These are phyloP conservation scores for Pseudozyma hubeiensis DNA, from an alignment of 1,284 basidiomycete genomes.

Conservation along the genomic window DNA sequence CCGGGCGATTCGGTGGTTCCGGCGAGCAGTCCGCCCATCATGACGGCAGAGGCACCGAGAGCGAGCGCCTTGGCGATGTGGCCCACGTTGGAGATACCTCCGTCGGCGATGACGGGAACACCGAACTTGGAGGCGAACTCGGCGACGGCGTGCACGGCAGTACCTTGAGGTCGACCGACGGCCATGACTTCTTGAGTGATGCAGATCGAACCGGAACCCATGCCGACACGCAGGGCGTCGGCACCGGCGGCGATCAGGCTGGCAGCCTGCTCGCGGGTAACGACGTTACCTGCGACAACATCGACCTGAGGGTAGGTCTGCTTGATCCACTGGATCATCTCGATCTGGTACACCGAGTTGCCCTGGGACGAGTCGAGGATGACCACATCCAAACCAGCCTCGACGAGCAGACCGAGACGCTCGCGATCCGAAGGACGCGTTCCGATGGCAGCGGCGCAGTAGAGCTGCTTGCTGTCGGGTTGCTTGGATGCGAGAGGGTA, in stretches of 20 bases:
- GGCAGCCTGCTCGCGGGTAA: slow-evolving; percentile 96
- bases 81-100: slow-evolving; percentile 93
- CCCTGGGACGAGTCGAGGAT: slow-evolving; percentile 96
- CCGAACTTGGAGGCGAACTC: slow-evolving; percentile 95
- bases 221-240: slow-evolving; percentile 92
- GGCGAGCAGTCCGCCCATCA: slow-evolving; percentile 98
- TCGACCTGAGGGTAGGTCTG: slow-evolving; percentile 77
- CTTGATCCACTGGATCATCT: slow-evolving; percentile 97
- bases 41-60: slow-evolving; percentile 92
- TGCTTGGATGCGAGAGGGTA: slow-evolving; percentile 95
- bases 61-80: slow-evolving; percentile 97
- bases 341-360: slow-evolving; percentile 92
- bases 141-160: slow-evolving; percentile 92
- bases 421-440: slow-evolving; percentile 90
- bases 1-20: slow-evolving; percentile 97
- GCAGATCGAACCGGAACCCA: slow-evolving; percentile 98
- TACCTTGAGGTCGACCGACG: slow-evolving; percentile 97
- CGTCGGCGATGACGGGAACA: slow-evolving; percentile 97
- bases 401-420: slow-evolving; percentile 85
- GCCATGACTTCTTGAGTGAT: slow-evolving; percentile 99
- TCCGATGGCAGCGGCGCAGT: slow-evolving; percentile 95
- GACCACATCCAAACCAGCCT: slow-evolving; percentile 95
- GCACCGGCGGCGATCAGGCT: slow-evolving; percentile 92
- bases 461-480: slow-evolving; percentile 92
- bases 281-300: slow-evolving; percentile 96